Conservation (phyloP, 352 stramenopile species). For the Phytophthora constricta region DNA sequence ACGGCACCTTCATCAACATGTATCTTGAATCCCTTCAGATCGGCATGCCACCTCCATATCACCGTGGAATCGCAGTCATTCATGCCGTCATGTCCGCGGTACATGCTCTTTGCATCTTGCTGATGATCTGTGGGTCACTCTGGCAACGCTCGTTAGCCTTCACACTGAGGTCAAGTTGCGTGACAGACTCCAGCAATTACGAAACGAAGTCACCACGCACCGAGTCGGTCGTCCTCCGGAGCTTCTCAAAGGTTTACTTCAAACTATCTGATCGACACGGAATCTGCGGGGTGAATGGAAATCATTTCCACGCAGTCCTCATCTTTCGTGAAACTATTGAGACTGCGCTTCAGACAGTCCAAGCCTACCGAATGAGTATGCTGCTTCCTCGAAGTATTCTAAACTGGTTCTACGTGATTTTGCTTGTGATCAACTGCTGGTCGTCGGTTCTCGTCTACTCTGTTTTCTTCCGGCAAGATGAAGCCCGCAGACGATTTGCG, state of each 20-base stretch:
- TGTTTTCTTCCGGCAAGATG: too few relatives aligned
- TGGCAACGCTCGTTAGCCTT: constrained; percentile 20
- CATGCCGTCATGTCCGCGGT: constrained; percentile 30
- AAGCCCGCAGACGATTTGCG: too few relatives aligned
- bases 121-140: constrained; percentile 12
- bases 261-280: too few relatives aligned
- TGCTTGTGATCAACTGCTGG: too few relatives aligned
- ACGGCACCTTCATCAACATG: too few relatives aligned
- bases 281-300: constrained; percentile 17
- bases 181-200: not conserved
- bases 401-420: too few relatives aligned
- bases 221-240: constrained; percentile 12
- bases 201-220: constrained; percentile 7
- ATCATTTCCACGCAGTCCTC: constrained; percentile 4
- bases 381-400: too few relatives aligned
- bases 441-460: too few relatives aligned
- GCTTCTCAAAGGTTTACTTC: too few relatives aligned
- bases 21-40: too few relatives aligned
- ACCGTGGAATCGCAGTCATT: constrained; percentile 18
- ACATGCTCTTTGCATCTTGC: constrained; percentile 27
- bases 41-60: constrained; percentile 26
- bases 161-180: constrained; percentile 11
- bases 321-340: constrained; percentile 8
- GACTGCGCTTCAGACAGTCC: constrained; percentile 20
- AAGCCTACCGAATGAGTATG: constrained; percentile 32